Base-by-base conservation (phyloP, 2,329 filamentous ascomycete genomes). In the Metarhizium album region DNA sequence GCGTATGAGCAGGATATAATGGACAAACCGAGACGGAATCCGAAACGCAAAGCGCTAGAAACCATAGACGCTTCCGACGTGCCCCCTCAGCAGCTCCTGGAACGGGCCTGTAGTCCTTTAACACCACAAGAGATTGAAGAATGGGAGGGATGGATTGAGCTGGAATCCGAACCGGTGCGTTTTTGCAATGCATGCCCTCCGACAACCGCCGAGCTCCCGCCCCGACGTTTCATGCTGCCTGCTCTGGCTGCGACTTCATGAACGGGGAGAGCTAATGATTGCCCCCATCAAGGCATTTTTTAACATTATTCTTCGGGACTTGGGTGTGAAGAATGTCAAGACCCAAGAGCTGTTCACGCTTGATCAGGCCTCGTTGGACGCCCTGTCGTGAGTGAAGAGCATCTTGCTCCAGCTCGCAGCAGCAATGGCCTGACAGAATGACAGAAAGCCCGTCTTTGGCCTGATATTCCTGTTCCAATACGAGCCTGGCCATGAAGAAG, bases 381-480 rank as follows among this genome's bases (percentile, higher is more conserved):
- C 74, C 38, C 70, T 91, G 31, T 79, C 83, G 80, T 86, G 67
- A 60, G 74, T 59, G 13, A 31, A 13, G 23, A 46, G 33, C 11
- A 45, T 5, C 2, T 0, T 37, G n/a, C 4, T 22, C 46, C 6
- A 3, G 18, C 13, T 31, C 29, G 3, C 2, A 4, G 37, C 16
- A 31, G 9, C 4, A 18, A 14, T 5, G 5, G 20, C 45, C 40
- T 43, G 31, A 20, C 46, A 29, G 4, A n/a, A 43, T 4, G 45
- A 20, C 59, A 87, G 84, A 4, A 79, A 84, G 59, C 86, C 87
- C 2, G 76, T 93, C 2, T 82, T 88, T 59, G 91, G 91, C 2
- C 70, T 97, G n/a, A 86, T 98, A 47, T 93, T 97, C 55, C 77
- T 95, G 1, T 95, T 89, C 60, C 80, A 84, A 52, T 95, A 78